Evolutionary conservation across 495 filamentous ascomycete genomes (phyloP).

Genomic region (Penicillium cinerascens): DNA sequence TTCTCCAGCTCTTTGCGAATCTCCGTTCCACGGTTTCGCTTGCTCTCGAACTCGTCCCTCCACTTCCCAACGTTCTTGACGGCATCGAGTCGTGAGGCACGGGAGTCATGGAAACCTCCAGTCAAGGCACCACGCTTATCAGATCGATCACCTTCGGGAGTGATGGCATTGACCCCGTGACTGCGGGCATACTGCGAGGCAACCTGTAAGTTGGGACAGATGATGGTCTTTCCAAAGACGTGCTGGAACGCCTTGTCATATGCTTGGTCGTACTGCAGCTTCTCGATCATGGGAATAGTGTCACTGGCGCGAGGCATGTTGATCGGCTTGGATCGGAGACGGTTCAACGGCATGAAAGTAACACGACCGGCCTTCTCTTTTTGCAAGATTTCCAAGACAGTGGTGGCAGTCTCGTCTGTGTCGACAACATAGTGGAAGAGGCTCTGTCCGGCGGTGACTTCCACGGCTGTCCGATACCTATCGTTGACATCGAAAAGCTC

Average conservation of each 20-base stretch:
- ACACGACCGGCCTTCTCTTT: slow-evolving; percentile 79
- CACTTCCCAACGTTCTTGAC: slow-evolving; percentile 72
- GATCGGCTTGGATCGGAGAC: slow-evolving; percentile 60
- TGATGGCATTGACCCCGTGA: slow-evolving; percentile 88
- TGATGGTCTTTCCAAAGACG: slow-evolving; percentile 92
- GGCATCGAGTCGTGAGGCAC: slow-evolving; percentile 77
- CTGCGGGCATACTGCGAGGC: slow-evolving; percentile 86
- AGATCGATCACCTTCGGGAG: slow-evolving; percentile 85
- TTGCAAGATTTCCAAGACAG: slow-evolving; percentile 73
- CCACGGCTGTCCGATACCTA: slow-evolving; percentile 83
- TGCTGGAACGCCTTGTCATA: slow-evolving; percentile 87
- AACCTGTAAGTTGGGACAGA: slow-evolving; percentile 84
- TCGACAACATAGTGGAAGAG: slow-evolving; percentile 97
- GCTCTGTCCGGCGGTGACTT: slow-evolving; percentile 87
- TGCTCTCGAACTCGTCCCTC: slow-evolving; percentile 68
- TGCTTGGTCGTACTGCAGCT: slow-evolving; percentile 70
- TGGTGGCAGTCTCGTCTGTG: slow-evolving; percentile 80
- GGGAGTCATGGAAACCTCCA: slow-evolving; percentile 85
- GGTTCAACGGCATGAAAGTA: slow-evolving; percentile 91
- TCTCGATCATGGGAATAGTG: slow-evolving; percentile 80
- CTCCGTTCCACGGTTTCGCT: slow-evolving; percentile 53
- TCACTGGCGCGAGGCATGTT: slow-evolving; percentile 85
- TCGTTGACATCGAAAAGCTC: slow-evolving; percentile 84
- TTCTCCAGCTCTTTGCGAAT: slow-evolving; percentile 65
- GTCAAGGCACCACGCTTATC: slow-evolving; percentile 94